Base-by-base conservation (phyloP, 1,284 basidiomycete genomes). In the Stygiomarasmius scandens region DNA sequence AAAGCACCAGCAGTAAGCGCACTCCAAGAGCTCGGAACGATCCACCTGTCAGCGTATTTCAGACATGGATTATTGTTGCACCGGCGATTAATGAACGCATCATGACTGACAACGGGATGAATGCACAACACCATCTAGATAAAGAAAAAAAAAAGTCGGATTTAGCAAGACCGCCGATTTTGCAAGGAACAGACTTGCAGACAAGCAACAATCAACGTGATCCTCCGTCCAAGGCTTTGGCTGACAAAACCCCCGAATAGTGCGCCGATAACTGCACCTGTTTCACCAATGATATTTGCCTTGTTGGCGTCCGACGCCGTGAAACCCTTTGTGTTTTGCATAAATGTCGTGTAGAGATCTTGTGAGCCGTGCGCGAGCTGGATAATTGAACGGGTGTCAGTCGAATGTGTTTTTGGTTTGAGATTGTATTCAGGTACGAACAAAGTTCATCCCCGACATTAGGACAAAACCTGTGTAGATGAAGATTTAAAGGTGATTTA, bases 321-420 rank as follows among this genome's bases (percentile, higher is more conserved):
- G 66, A 90, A 85, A 27, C 77, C 76, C 67, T 91, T 92, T 12
- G 83, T 80, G 1, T 69, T 70, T 61, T 84, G 72, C 51, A 96
- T 77, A 71, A 93, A 95, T 3, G 89, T 93, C 24, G 93, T 92
- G 76, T 90, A 92, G 32, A 92, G 66, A 71, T 92, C 90, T 78
- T 80, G 57, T 3, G 38, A 41, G 38, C 57, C 54, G 24, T 60
- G 56, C 4, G 52, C 52, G n/a, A 54, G 44, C 53, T 58, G 22
- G 41, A n/a, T 9, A 16, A 23, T 12, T 12, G 29, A 12, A 32
- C n/a, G n/a, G n/a, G n/a, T n/a, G n/a, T n/a, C n/a, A n/a, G n/a
- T n/a, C n/a, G n/a, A n/a, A n/a, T n/a, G n/a, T n/a, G n/a, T n/a
- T n/a, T n/a, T n/a, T n/a, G n/a, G n/a, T n/a, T n/a, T n/a, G n/a